A percentile compares a stretch with the other conserved stretches of the same genome.
Conservation (phyloP, 1,284 basidiomycete genomes). For the Pseudozyma thailandica region DNA sequence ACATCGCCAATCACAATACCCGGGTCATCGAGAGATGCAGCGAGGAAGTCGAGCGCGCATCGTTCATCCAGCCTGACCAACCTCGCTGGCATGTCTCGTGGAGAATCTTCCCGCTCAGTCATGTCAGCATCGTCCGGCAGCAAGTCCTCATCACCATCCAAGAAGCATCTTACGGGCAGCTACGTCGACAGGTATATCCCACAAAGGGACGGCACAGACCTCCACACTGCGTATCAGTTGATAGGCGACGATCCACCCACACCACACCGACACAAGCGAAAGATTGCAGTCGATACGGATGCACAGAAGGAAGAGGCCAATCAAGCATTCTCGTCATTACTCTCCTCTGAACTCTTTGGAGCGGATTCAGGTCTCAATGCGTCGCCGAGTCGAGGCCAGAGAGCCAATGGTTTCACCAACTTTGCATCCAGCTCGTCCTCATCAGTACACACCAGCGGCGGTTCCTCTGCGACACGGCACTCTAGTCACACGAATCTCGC, state of each 20-base stretch:
- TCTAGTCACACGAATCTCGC: constrained; percentile 35
- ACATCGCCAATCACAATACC: constrained; percentile 37
- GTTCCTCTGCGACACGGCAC: constrained; percentile 41
- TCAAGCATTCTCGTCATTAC: constrained; percentile 71
- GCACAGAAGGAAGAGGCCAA: constrained; percentile 68
- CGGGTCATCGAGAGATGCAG: constrained; percentile 23
- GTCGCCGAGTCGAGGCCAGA: constrained; percentile 34
- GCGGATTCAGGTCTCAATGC: constrained; percentile 24
- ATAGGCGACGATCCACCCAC: constrained; percentile 68
- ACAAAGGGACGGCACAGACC: constrained; percentile 71
- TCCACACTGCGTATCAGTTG: constrained; percentile 71
- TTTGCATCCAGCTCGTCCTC: constrained; percentile 46
- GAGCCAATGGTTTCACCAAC: constrained; percentile 31
- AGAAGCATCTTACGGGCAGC: constrained; percentile 33
- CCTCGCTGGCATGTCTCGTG: constrained; percentile 23
- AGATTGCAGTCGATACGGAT: constrained; percentile 58
- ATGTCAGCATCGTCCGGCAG: constrained; percentile 29
- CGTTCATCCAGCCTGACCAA: constrained; percentile 48
- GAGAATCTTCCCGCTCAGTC: constrained; percentile 28
- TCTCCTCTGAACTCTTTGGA: constrained; percentile 72
- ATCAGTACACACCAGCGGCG: constrained; percentile 45
- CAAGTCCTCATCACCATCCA: constrained; percentile 29
- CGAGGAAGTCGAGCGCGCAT: constrained; percentile 24
- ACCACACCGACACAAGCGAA: constrained; percentile 58
- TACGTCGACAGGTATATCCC: constrained; percentile 70